Conservation (phyloP, 208 protist species). For the Trichomonas vaginalis region DNA sequence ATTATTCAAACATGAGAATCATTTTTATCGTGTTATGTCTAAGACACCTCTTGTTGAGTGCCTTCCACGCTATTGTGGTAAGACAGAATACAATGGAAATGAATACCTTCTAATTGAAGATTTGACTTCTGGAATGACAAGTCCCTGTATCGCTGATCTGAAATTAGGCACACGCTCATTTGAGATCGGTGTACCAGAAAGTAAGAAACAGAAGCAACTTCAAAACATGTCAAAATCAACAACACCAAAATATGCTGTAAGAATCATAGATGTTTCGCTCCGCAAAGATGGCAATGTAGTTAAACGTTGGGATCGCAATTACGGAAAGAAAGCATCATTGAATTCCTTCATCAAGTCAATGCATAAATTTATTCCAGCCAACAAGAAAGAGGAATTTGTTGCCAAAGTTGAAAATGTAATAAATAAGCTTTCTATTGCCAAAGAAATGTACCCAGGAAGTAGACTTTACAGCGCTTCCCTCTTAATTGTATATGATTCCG, state of each 20-base stretch:
- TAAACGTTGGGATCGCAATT: background rate
- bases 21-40: background rate
- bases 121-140: background rate
- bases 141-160: background rate
- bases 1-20: background rate
- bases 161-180: background rate
- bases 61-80: background rate
- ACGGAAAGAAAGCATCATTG: background rate
- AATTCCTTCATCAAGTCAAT: background rate
- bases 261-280: background rate
- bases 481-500: background rate
- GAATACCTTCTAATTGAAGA: background rate
- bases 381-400: background rate
- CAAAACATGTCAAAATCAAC: background rate
- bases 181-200: background rate
- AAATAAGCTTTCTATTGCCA: background rate
- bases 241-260: background rate
- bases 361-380: background rate
- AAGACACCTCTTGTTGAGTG: background rate
- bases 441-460: background rate
- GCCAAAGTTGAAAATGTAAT: background rate
- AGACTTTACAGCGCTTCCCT: background rate
- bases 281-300: background rate
- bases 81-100: background rate
- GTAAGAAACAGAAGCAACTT: background rate